Percentiles rank a stretch among this genome's conserved stretches.
Conservation (phyloP, 1,284 basidiomycete species). For the Ganoderma multipileum region DNA sequence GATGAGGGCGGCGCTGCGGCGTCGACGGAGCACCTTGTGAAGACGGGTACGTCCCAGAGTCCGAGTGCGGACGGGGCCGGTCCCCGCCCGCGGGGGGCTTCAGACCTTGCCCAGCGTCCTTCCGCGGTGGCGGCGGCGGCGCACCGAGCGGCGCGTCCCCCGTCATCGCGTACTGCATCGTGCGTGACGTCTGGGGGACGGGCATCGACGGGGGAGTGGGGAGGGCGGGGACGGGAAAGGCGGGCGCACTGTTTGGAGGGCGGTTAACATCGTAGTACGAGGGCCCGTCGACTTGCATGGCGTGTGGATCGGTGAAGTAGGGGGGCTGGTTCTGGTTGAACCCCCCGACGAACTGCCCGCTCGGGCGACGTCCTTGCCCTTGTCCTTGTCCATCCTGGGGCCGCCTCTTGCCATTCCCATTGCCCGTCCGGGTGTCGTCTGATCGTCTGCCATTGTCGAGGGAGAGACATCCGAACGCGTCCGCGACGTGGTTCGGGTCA, state of each 20-base stretch:
- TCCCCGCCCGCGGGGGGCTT: not conserved
- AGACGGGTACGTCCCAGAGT: slow-evolving; percentile 19
- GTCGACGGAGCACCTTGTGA: slow-evolving; percentile 21
- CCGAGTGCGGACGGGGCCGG: slow-evolving; percentile 28
- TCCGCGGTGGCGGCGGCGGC: slow-evolving; percentile 23
- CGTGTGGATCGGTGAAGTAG: slow-evolving; percentile 10
- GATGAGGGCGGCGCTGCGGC: slow-evolving; percentile 37
- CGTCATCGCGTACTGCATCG: slow-evolving; percentile 65
- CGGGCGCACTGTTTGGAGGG: not conserved
- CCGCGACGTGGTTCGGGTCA: slow-evolving; percentile 13
- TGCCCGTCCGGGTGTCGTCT: not conserved
- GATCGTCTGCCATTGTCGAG: slow-evolving; percentile 8
- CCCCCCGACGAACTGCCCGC: slow-evolving; percentile 39
- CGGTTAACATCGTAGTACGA: not conserved
- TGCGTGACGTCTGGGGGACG: slow-evolving; percentile 49
- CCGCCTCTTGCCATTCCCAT: not conserved
- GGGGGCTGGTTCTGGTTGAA: slow-evolving; percentile 32
- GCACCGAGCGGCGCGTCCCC: slow-evolving; percentile 9
- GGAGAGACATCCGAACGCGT: slow-evolving; percentile 24
- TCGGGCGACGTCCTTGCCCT: slow-evolving; percentile 1
- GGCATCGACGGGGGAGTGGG: slow-evolving; percentile 49
- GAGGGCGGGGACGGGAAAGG: slow-evolving; percentile 22
- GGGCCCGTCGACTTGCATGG: slow-evolving; percentile 3
- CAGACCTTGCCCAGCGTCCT: not conserved
- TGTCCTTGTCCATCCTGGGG: slow-evolving; percentile 7